Base-by-base conservation (phyloP, 2,329 filamentous ascomycete genomes). In the Teratosphaeria epicoccoides region DNA sequence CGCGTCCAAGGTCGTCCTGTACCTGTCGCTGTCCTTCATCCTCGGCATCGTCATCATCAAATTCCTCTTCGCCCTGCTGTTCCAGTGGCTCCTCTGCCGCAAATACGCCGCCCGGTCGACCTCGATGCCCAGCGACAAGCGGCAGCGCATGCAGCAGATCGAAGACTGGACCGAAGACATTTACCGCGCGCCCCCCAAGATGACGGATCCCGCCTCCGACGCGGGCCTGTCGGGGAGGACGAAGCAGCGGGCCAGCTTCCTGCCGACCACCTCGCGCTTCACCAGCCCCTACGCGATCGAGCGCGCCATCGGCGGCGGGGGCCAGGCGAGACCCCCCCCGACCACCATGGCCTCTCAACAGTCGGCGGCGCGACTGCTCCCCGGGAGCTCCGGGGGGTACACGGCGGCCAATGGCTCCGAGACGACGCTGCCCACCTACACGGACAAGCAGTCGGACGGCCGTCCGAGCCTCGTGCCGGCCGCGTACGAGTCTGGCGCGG, bases 81-180 rank as follows among this genome's bases (percentile, higher is more conserved):
- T 98, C 74, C 88, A 96, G 65, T 98, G 94, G 94, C 95, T 98
- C 71, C 76, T 97, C 59, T 86, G 87, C 67, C 84, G 85, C 60
- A 84, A 84, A 57, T 97, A 91, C 65, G 90, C 85, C 3, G 88
- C 91, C 0, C 73, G 79, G 46, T 95, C 88, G 70, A 95, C 91
- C 0, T 91, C 88, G 2, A 84, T 95, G 68, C 82, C 82, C 14
- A 82, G 84, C 4, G 82, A 93, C 67, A 81, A 84, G 58, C 89
- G 91, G 68, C 85, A 90, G 71, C 83, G 93, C 53, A 85, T 90
- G 60, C 83, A 85, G 61, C 89, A 97, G 71, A 98, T 98, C 58
- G 93, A 98, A 69, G 91, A 96, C 63, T 98, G 93, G 93, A 85
- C 85, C 12, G 88, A 97, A 58, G 93, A 98, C 65, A 98, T 98